Percentiles rank a stretch among this genome's conserved stretches.
Conservation (phyloP, 2,329 filamentous ascomycete genomes). For the Alternaria tenuissima region DNA sequence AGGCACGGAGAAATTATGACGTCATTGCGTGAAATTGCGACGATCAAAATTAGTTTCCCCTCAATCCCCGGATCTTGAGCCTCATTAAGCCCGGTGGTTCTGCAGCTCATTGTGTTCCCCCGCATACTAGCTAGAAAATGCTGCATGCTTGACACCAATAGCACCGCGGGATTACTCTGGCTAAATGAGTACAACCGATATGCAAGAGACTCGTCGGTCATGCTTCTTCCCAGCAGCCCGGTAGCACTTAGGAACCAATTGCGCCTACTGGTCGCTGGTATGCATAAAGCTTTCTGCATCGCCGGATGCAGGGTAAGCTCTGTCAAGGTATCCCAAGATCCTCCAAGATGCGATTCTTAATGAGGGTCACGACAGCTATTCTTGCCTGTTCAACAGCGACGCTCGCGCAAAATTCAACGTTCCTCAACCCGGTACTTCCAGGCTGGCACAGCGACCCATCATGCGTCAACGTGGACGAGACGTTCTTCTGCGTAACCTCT, state of each 20-base stretch:
- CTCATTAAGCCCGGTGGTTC: conserved; percentile 1
- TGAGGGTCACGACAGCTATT: background rate
- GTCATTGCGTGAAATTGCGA: background rate
- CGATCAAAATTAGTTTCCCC: background rate
- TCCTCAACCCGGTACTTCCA: conserved; percentile 57
- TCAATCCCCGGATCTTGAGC: background rate
- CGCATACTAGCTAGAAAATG: background rate
- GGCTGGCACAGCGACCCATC: conserved; percentile 61
- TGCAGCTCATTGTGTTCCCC: background rate
- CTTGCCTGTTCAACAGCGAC: background rate
- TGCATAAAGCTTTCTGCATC: background rate
- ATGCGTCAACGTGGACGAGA: conserved; percentile 48
- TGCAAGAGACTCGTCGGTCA: background rate
- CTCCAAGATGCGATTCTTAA: background rate
- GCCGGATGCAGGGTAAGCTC: background rate
- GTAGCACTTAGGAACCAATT: background rate
- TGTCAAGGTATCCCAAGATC: background rate
- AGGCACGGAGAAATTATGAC: background rate
- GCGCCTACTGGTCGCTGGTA: background rate
- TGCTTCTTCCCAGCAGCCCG: background rate
- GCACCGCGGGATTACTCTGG: background rate
- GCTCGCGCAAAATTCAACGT: conserved; percentile 13
- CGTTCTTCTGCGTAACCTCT: conserved; percentile 61
- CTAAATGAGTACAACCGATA: background rate
- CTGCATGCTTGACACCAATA: background rate